Evolutionary conservation across 805 yeast genomes (phyloP), one percentile per base, ranked within the genome.

Genomic region (Metschnikowia similis): DNA sequence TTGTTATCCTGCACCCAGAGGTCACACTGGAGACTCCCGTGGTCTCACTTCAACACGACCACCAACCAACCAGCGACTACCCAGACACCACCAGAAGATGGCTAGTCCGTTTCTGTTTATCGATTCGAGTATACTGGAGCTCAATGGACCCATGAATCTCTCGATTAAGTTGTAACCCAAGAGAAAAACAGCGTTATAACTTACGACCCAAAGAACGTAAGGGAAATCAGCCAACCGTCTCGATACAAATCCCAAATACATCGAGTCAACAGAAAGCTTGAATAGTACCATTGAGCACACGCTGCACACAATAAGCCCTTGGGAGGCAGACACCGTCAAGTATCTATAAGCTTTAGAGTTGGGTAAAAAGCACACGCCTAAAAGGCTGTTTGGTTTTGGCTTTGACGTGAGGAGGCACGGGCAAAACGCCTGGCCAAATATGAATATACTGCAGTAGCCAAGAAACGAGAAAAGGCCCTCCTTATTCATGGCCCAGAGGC

Each of bases 141-240:
- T 49, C 8, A 55, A 41, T 0, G 47, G 50, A 17, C 56, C 52
- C 46, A 54, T 65, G 65, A 65, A 40, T 41, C 66, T 64, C 59
- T 82, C 89, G 14, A 82, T 72, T n/a, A 80, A 50, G 32, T 82
- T 76, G 62, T 81, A 87, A 1, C 81, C 69, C 9, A 83, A 67
- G 26, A 91, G 65, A 50, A 80, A 81, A 2, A 83, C 79, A 6
- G 87, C 69, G 65, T 94, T 94, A 67, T 84, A 90, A 1, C 92
- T 79, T 17, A 85, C 85, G 3, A 89, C 90, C 96, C 96, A 89
- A 17, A 87, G 60, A 2, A 89, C 86, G 59, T 94, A 94, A 1
- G 95, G 83, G 13, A 88, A 66, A 62, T 94, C 94, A 0, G 97
- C 97, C 59, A 91, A 75, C 59, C 98, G 78, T 65, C 99, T 81